A percentile compares a stretch with the other conserved stretches of the same genome.
phyloP scores from a whole-genome alignment of 2,329 filamentous ascomycete genomes.

The Neofusicoccum umdonicola region DNA sequence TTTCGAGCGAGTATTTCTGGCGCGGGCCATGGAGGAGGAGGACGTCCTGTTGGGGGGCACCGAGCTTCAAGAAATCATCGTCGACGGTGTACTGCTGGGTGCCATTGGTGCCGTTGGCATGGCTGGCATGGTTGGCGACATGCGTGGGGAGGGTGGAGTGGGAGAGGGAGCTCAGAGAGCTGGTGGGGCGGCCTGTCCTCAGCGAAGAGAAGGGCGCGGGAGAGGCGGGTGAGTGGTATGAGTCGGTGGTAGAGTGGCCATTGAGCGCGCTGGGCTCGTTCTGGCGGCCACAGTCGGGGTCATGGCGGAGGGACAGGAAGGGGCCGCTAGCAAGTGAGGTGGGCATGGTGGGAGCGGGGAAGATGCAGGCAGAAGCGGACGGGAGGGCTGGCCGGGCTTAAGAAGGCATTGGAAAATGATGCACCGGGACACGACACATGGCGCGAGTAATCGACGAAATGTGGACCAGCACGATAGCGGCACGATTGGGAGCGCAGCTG shows the following conservation, averaged over 20 bases:
- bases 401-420: background rate
- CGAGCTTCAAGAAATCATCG: slow-evolving; percentile 12
- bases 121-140: background rate
- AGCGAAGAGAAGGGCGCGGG: slow-evolving; percentile 7
- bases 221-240: background rate
- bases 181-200: background rate
- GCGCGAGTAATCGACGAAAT: background rate
- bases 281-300: background rate
- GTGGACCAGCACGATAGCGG: background rate
- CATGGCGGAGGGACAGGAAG: slow-evolving; percentile 9
- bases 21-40: slow-evolving; percentile 9
- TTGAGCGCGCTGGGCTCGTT: background rate
- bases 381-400: background rate
- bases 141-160: background rate
- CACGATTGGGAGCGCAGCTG: background rate
- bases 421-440: background rate
- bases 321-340: slow-evolving; percentile 6
- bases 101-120: slow-evolving; percentile 8
- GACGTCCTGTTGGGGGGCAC: slow-evolving; percentile 21
- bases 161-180: background rate
- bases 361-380: background rate
- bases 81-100: background rate
- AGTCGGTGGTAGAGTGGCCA: background rate
- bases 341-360: slow-evolving; percentile 1
- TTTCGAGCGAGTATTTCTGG: slow-evolving; percentile 8